Percentiles rank a stretch among this genome's conserved stretches.
These are phyloP conservation scores for Hypoxylon rubiginosum DNA, from an alignment of 2,329 filamentous ascomycete genomes.

Conservation along the genomic window DNA sequence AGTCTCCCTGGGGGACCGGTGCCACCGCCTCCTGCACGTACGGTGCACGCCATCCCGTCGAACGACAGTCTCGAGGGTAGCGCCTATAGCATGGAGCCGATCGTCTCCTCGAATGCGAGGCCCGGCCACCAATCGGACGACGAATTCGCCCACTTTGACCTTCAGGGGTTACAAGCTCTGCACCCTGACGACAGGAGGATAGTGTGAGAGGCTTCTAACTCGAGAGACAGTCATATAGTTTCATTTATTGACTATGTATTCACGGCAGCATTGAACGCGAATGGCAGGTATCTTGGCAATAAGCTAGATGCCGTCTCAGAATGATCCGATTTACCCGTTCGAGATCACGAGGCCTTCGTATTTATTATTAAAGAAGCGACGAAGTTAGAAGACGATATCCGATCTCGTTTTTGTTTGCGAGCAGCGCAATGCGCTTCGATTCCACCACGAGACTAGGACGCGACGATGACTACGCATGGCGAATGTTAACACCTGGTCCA, in stretches of 20 bases:
- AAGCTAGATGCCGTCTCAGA: neutral
- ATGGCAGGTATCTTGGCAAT: neutral
- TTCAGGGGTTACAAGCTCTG: slow-evolving; percentile 45
- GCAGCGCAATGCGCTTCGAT: neutral
- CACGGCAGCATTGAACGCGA: slow-evolving; percentile 13
- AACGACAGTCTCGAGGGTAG: slow-evolving; percentile 32
- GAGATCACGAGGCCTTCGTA: neutral
- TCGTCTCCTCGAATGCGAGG: slow-evolving; percentile 38
- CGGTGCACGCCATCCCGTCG: neutral
- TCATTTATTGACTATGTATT: neutral
- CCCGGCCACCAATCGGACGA: slow-evolving; percentile 31
- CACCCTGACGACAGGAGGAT: slow-evolving; percentile 33
- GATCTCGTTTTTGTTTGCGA: neutral
- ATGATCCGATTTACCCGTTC: neutral
- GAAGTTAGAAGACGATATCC: neutral
- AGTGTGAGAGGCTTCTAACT: slow-evolving; percentile 17
- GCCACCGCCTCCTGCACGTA: slow-evolving; percentile 28
- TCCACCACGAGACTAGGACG: neutral
- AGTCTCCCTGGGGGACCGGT: slow-evolving; percentile 21
- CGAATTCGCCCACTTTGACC: slow-evolving; percentile 44
- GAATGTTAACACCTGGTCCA: neutral
- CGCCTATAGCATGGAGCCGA: slow-evolving; percentile 25
- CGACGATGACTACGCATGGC: neutral
- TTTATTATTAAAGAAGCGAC: neutral
- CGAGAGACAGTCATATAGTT: neutral